A percentile compares a stretch with the other conserved stretches of the same genome.
Conservation (phyloP, 225 moss, liverwort and hornwort genomes). For the Polytrichum formosum region DNA sequence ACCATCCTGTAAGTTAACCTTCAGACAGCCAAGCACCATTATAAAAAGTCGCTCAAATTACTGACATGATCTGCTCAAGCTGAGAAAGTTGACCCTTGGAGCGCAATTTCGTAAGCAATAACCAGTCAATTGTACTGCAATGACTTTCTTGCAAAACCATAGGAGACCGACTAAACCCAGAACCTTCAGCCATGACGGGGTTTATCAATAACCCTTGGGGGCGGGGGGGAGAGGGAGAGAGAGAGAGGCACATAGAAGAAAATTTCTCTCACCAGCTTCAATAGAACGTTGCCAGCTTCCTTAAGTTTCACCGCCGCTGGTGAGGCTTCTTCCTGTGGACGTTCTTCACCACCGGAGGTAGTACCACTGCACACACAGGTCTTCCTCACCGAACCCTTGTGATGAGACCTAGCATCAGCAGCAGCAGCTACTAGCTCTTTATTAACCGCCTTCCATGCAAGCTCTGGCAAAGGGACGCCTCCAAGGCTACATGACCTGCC, state of each 20-base stretch:
- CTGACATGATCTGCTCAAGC: too few relatives aligned
- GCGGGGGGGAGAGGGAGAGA: neutral
- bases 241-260: slow-evolving; percentile 4
- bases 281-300: slow-evolving; percentile 9
- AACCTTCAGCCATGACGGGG: neutral
- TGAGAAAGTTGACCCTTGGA: too few relatives aligned
- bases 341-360: neutral
- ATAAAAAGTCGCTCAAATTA: too few relatives aligned
- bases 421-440: neutral
- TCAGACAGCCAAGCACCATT: too few relatives aligned
- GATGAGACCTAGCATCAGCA: neutral
- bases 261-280: slow-evolving; percentile 17
- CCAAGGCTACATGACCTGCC: slow-evolving; percentile 11
- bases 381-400: slow-evolving; percentile 7
- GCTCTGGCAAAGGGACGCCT: slow-evolving; percentile 2
- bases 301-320: slow-evolving; percentile 14
- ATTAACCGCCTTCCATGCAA: slow-evolving; percentile 1
- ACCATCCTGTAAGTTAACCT: too few relatives aligned
- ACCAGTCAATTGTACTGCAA: neutral
- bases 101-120: too few relatives aligned
- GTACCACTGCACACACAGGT: slow-evolving; percentile 6
- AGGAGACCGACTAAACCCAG: neutral
- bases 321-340: neutral
- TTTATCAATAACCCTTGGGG: neutral
- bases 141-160: neutral